phyloP scores from a whole-genome alignment of 208 protist genomes.

The Acanthamoeba culbertsoni region DNA sequence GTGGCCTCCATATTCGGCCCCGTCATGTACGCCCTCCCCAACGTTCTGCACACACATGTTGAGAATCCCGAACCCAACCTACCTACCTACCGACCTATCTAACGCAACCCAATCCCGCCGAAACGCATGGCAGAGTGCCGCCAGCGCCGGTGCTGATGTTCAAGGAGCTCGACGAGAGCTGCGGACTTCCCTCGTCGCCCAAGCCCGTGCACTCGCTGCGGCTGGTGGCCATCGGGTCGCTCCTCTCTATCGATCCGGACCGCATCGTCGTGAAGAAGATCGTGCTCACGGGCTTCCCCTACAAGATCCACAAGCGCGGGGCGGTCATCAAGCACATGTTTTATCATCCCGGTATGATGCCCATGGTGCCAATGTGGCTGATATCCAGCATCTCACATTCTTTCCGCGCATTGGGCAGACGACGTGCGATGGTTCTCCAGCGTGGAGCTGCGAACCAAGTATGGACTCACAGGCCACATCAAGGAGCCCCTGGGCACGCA shows the following conservation, averaged over 20 bases:
- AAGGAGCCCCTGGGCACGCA: slow-evolving; percentile 94
- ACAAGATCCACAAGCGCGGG: slow-evolving; percentile 84
- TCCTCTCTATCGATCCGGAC: slow-evolving; percentile 83
- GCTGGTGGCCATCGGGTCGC: slow-evolving; percentile 73
- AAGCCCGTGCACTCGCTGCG: slow-evolving; percentile 19
- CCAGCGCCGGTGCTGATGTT: slow-evolving; percentile 49
- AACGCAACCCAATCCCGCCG: too few species aligned
- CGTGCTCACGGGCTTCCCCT: slow-evolving; percentile 83
- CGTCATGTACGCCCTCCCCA: slow-evolving; percentile 72
- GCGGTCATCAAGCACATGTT: slow-evolving; percentile 92
- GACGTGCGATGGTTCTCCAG: slow-evolving; percentile 97
- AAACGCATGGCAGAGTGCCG: slow-evolving; percentile 5
- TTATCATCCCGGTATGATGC: slow-evolving; percentile 70
- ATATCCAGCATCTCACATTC: slow-evolving; percentile 86
- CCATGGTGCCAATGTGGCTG: neutral
- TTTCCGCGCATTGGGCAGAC: slow-evolving; percentile 73
- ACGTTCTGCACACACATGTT: too few species aligned
- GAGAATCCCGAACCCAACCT: too few species aligned
- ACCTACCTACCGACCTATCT: too few species aligned
- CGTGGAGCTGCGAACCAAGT: slow-evolving; percentile 95
- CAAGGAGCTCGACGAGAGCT: slow-evolving; percentile 56
- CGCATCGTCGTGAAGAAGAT: slow-evolving; percentile 86
- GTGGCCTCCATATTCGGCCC: slow-evolving; percentile 83
- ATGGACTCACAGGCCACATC: slow-evolving; percentile 94
- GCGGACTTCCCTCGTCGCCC: neutral